phyloP scores from a whole-genome alignment of 2,329 filamentous ascomycete genomes.

The Talaromyces sp. region DNA sequence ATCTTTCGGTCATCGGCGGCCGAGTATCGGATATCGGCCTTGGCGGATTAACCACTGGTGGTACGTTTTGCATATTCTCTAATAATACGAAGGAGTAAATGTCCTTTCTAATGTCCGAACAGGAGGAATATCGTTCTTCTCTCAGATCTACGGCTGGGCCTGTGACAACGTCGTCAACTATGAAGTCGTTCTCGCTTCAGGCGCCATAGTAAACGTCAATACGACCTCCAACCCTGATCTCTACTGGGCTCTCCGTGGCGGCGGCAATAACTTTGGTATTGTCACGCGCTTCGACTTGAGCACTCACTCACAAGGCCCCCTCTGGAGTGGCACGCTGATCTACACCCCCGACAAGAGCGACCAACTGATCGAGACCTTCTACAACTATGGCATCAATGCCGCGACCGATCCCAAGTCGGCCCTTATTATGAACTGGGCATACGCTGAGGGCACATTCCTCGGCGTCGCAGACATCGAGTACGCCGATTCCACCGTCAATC shows the following conservation, averaged over 20 bases:
- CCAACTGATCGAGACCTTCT: constrained; percentile 26
- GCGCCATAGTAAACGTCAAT: constrained; percentile 28
- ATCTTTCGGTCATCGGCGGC: constrained; percentile 29
- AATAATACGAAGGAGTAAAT: not conserved
- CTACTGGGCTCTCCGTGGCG: constrained; percentile 37
- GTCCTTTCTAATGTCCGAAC: not conserved
- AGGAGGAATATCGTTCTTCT: constrained; percentile 30
- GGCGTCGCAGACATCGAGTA: constrained; percentile 33
- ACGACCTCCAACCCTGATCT: constrained; percentile 27
- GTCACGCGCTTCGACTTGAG: constrained; percentile 37
- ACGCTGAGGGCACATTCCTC: constrained; percentile 20
- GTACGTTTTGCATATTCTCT: constrained; percentile 6
- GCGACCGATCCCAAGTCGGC: constrained; percentile 30
- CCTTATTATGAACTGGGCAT: constrained; percentile 28
- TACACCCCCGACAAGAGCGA: constrained; percentile 25
- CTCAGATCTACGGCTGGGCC: constrained; percentile 28
- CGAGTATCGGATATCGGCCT: constrained; percentile 23
- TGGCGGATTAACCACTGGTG: constrained; percentile 22
- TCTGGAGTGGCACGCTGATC: constrained; percentile 35
- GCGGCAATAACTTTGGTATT: constrained; percentile 34
- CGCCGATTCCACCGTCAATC: constrained; percentile 28
- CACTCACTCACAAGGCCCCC: constrained; percentile 29
- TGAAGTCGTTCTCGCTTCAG: constrained; percentile 25
- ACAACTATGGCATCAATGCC: constrained; percentile 24
- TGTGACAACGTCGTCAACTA: constrained; percentile 31